Conservation (phyloP, 2,329 filamentous ascomycete genomes). For the Sarocladium oryzae region DNA sequence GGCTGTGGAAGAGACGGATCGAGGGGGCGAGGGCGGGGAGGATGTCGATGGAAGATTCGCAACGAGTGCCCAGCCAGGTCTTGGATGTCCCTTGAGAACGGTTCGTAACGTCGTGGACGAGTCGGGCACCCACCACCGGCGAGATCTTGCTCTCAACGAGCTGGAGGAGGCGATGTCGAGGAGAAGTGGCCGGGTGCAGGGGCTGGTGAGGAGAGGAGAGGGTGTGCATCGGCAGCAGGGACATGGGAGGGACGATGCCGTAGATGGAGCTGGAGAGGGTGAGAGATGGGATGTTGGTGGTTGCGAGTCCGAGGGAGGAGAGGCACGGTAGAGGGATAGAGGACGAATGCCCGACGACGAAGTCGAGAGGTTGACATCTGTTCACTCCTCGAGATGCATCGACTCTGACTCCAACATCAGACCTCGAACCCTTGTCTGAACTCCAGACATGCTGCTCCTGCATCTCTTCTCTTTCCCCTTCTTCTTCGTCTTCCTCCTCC, state of each 20-base stretch:
- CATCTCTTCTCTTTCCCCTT: background rate
- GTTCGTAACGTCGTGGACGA: conserved; percentile 32
- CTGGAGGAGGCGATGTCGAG: conserved; percentile 28
- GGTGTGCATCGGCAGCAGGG: conserved; percentile 26
- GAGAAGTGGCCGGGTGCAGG: conserved; percentile 27
- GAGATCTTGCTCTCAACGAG: conserved; percentile 31
- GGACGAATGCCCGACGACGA: background rate
- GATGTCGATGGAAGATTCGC: conserved; percentile 19
- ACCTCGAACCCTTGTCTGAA: no score
- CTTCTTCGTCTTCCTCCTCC: conserved; percentile 16
- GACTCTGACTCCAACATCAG: background rate
- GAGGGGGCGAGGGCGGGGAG: conserved; percentile 32
- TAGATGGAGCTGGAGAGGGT: conserved; percentile 34
- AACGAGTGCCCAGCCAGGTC: background rate
- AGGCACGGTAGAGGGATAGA: background rate
- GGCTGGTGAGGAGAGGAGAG: conserved; percentile 29
- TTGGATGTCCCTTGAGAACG: background rate
- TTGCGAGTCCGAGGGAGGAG: background rate
- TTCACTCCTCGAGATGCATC: background rate
- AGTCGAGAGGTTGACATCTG: background rate
- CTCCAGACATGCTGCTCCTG: background rate
- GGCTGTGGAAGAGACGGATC: conserved; percentile 27
- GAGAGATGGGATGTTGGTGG: conserved; percentile 25
- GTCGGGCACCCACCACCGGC: conserved; percentile 28
- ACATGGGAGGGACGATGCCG: conserved; percentile 27